Percentiles rank a stretch among this genome's conserved stretches.
phyloP scores from a whole-genome alignment of 106 monocot genomes.

The Acanthochlamys bracteata region DNA sequence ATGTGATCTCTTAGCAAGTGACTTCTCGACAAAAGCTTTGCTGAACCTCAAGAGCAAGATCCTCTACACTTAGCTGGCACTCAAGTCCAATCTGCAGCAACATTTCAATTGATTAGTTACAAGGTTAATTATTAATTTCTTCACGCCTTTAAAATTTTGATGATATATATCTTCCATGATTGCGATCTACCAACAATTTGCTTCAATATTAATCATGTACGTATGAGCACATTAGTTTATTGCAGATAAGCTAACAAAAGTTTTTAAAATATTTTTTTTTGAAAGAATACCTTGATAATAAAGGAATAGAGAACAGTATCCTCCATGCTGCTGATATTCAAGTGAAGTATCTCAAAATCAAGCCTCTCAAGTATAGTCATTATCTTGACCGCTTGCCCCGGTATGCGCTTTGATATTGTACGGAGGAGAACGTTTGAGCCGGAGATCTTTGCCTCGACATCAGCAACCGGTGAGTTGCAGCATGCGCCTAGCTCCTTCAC shows the following conservation, averaged over 20 bases:
- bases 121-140: background rate
- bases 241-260: background rate
- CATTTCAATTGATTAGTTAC: background rate
- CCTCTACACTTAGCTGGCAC: constrained; percentile 63
- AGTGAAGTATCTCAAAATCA: constrained; percentile 71
- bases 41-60: constrained; percentile 45
- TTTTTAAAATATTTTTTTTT: background rate
- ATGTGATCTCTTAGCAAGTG: background rate
- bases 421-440: constrained; percentile 67
- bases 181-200: too few relatives aligned
- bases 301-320: constrained; percentile 87
- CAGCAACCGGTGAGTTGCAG: constrained; percentile 64
- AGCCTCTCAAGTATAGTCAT: constrained; percentile 41
- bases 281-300: constrained; percentile 48
- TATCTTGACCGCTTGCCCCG: constrained; percentile 57
- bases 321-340: constrained; percentile 83
- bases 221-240: too few relatives aligned
- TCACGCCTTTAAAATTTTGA: background rate
- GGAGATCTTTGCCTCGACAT: constrained; percentile 84
- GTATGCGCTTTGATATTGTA: constrained; percentile 54
- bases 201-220: too few relatives aligned
- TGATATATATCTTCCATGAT: background rate
- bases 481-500: constrained; percentile 56
- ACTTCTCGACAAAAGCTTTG: constrained; percentile 35
- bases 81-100: constrained; percentile 63